Evolutionary conservation across 441 rosid species (phyloP), one percentile per base, ranked within the genome.

Genomic region (Erodium trifolium): DNA sequence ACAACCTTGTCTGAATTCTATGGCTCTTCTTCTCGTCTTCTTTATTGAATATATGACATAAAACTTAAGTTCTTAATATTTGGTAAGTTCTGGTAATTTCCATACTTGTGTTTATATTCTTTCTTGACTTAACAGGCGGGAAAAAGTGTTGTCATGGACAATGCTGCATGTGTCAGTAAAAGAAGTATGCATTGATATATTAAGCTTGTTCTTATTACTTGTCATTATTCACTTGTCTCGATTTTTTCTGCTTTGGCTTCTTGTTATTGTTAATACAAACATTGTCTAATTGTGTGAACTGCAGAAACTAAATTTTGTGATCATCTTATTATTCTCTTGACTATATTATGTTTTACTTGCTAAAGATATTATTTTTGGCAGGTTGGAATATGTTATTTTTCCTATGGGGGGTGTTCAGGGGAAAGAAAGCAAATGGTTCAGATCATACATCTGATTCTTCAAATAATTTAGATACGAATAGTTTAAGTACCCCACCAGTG

Each of bases 321-420:
- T 19, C 11, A 57, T 57, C 31, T 57, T 57, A 17, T 57, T 57
- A 31, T 18, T 57, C 29, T 57, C 10, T 57, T 57, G 31, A 57
- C 27, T 57, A 57, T 57, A 57, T 57, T 16, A 5, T 18, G 27
- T 55, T 57, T 16, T 23, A 47, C 55, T 4, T 57, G 63, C 11
- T 57, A 18, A 57, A 57, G 29, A 17, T 57, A 9, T 19, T 57
- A 9, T 2, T 18, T 9, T 18, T 23, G 17, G 63, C 93, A 95
- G 99, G 97, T 71, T 95, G 99, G 99, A 95, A 95, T 85, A 82
- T 78, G 79, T 76, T 92, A 57, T 84, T 80, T 81, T 95, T 85
- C 75, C 84, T 95, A 60, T 95, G 99, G 99, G 99, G 96, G 64
- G 93, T 92, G 64, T 95, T 92, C 79, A 84, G 82, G 75, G 91